Evolutionary conservation across 1,284 basidiomycete genomes (phyloP).

Genomic region (Ustilago shanxiensis): DNA sequence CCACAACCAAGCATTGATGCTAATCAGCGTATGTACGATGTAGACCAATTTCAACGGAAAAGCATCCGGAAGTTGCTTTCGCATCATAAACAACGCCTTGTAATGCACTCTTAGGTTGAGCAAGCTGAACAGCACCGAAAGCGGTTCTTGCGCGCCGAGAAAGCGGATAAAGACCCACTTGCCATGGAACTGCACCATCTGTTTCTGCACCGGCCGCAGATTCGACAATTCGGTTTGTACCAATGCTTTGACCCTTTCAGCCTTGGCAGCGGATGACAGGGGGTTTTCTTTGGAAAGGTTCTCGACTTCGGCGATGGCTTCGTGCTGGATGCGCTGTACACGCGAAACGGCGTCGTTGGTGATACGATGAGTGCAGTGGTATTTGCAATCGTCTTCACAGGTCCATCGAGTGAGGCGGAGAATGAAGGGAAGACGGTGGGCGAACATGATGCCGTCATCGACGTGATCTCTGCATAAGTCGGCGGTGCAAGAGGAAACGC

Average conservation of each 20-base stretch:
- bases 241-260: slow-evolving; percentile 16
- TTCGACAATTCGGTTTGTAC: slow-evolving; percentile 41
- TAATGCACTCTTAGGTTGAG: slow-evolving; percentile 78
- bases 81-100: slow-evolving; percentile 48
- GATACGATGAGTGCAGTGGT: slow-evolving; percentile 86
- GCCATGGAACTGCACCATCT: slow-evolving; percentile 75
- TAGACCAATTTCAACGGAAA: slow-evolving; percentile 78
- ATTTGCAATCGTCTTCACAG: slow-evolving; percentile 88
- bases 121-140: slow-evolving; percentile 89
- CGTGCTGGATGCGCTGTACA: slow-evolving; percentile 66
- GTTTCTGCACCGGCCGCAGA: slow-evolving; percentile 62
- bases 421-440: slow-evolving; percentile 73
- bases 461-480: slow-evolving; percentile 60
- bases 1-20: slow-evolving; percentile 94
- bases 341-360: slow-evolving; percentile 76
- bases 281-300: slow-evolving; percentile 19
- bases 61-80: slow-evolving; percentile 54
- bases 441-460: slow-evolving; percentile 60
- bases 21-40: slow-evolving; percentile 78
- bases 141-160: slow-evolving; percentile 86
- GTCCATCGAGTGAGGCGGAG: slow-evolving; percentile 76
- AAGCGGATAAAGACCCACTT: slow-evolving; percentile 80
- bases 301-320: slow-evolving; percentile 47
- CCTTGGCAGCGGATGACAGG: slow-evolving; percentile 13
- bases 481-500: slow-evolving; percentile 59